These are phyloP conservation scores for Pisolithus albus DNA, from an alignment of 768 basidiomycete genomes.

Conservation along the genomic window DNA sequence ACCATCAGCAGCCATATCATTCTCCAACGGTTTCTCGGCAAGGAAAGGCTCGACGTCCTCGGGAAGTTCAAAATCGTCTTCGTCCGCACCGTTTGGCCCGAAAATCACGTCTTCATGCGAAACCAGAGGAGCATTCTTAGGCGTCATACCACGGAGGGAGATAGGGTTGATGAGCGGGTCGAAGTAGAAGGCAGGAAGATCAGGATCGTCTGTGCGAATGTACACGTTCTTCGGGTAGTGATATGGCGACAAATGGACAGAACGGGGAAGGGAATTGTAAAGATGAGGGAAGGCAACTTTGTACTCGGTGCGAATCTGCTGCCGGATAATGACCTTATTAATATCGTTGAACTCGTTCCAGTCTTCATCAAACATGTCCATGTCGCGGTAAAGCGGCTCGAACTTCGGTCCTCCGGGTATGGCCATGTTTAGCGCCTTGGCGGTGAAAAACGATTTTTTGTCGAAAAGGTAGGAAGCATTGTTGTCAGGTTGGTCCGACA, in stretches of 20 bases:
- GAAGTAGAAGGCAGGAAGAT: conserved; percentile 98
- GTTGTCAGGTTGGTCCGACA: conserved; percentile 87
- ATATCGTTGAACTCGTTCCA: conserved; percentile 99
- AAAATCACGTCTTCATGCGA: conserved; percentile 92
- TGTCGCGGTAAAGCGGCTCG: conserved; percentile 93
- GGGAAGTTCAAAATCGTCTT: conserved; percentile 84
- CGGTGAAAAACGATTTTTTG: conserved; percentile 96
- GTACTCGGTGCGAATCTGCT: conserved; percentile 98
- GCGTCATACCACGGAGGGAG: conserved; percentile 76
- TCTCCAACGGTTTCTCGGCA: conserved; percentile 70
- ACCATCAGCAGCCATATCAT: conserved; percentile 89
- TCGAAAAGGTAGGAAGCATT: conserved; percentile 95
- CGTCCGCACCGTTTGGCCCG: conserved; percentile 78
- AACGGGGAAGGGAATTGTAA: conserved; percentile 95
- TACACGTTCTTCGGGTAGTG: conserved; percentile 96
- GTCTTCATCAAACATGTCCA: conserved; percentile 97
- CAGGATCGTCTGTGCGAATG: conserved; percentile 98
- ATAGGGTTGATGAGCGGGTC: conserved; percentile 98
- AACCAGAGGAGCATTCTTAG: conserved; percentile 77
- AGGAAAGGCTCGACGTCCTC: conserved; percentile 76
- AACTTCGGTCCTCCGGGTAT: conserved; percentile 99
- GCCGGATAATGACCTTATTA: conserved; percentile 98
- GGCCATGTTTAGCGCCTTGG: conserved; percentile 94
- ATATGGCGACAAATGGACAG: conserved; percentile 87
- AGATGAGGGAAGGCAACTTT: conserved; percentile 98